Base-by-base conservation (phyloP, 768 basidiomycete species). In the Suillus plorans region DNA sequence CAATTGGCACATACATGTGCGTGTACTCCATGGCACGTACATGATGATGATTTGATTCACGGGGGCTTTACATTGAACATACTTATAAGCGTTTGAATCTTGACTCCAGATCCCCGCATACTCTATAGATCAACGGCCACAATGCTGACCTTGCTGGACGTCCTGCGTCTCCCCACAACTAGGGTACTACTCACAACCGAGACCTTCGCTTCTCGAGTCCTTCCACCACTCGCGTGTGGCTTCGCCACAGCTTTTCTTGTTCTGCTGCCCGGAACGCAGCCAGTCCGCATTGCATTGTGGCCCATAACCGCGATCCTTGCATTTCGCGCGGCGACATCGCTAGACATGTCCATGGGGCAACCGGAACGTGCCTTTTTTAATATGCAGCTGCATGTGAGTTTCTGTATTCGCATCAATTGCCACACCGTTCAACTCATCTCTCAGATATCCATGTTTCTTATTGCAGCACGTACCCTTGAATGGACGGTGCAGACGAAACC, bases 181-280 rank as follows among this genome's bases (percentile, higher is more conserved):
- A 63, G n/a, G 45, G n/a, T 55, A 20, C 62, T 83, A 7, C 60
- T 84, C 25, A 77, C 76, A 4, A 34, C 67, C 39, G 42, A 72
- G 20, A 72, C 75, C 0, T 77, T 83, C 66, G 53, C 73, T 49
- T 75, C 71, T 25, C 74, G 80, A 63, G 60, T 84, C 50, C 63
- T 82, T 22, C 84, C 82, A 6, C 75, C 80, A 12, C 25, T 83
- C 1, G 55, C 82, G 8, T 76, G 77, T 63, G 86, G 85, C 72
- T 82, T 83, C 73, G 67, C 71, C 16, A 79, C 80, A n/a, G 85
- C 86, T 16, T 70, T 82, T 44, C 79, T 88, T 61, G 82, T 84
- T 6, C 72, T 84, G 31, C 71, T 79, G 3, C 84, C 84, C 0
- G 70, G 76, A 18, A 86, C 85, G 0, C 77, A 78, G 34, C 59